A percentile compares a stretch with the other conserved stretches of the same genome.
phyloP scores from a whole-genome alignment of 345 rosid species.

The Rhodomyrtus tomentosa region DNA sequence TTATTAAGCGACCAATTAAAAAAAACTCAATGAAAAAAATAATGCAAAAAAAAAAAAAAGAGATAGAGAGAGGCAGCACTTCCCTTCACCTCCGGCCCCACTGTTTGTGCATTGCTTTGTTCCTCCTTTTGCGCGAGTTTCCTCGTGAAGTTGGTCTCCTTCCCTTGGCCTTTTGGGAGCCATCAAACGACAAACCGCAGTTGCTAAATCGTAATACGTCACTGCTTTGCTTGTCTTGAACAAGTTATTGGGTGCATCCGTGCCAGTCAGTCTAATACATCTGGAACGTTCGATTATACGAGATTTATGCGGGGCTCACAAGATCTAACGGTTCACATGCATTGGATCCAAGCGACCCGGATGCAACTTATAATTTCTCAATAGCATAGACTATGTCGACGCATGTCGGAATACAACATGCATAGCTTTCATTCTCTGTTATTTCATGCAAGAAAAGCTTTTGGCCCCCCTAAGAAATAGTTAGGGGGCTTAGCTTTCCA shows the following conservation, averaged over 20 bases:
- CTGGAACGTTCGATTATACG: neutral
- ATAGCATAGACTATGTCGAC: neutral
- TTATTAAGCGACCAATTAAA: neutral
- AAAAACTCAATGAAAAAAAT: neutral
- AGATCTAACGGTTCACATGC: neutral
- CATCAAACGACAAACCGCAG: neutral
- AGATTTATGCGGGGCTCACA: neutral
- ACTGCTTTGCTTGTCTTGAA: neutral
- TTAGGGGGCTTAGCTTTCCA: neutral
- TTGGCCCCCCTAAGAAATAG: neutral
- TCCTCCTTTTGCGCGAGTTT: neutral
- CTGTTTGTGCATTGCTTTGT: neutral
- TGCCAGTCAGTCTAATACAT: neutral
- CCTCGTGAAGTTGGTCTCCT: neutral
- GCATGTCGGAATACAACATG: neutral
- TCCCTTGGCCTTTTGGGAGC: neutral
- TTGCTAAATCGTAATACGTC: neutral
- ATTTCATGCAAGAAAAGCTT: neutral
- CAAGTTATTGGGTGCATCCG: neutral
- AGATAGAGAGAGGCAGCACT: neutral
- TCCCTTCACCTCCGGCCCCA: neutral
- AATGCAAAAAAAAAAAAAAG: neutral
- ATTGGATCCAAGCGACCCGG: neutral
- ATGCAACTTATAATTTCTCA: neutral
- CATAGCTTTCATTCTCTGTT: neutral